These are phyloP conservation scores for Pycnococcus provasolii DNA, from an alignment of 139 green algal genomes.

Conservation along the genomic window DNA sequence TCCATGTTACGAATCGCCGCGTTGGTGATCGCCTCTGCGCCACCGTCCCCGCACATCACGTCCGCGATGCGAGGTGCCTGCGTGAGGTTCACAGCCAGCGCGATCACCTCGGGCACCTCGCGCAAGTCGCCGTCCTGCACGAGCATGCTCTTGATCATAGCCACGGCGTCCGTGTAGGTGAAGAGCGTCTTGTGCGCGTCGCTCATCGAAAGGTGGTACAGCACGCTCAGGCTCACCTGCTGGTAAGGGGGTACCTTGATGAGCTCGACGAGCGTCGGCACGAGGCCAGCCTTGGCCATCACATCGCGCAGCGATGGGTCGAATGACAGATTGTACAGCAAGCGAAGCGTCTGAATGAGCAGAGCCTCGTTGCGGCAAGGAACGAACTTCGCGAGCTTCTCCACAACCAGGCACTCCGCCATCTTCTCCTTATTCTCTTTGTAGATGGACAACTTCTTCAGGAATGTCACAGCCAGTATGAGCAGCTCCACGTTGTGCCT, in stretches of 20 bases:
- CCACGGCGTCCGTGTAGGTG: conserved; percentile 52
- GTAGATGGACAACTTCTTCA: conserved; percentile 66
- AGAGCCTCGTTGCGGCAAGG: conserved; percentile 49
- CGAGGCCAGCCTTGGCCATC: conserved; percentile 56
- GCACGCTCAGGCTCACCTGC: conserved; percentile 55
- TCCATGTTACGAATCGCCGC: conserved; percentile 42
- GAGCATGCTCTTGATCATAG: conserved; percentile 36
- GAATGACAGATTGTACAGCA: conserved; percentile 82
- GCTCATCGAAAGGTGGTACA: conserved; percentile 74
- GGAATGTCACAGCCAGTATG: conserved; percentile 62
- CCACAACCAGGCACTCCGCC: conserved; percentile 38
- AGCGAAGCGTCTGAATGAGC: conserved; percentile 54
- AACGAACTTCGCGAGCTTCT: conserved; percentile 55
- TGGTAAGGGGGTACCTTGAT: conserved; percentile 41
- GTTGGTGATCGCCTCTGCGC: conserved; percentile 52
- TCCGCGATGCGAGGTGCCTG: conserved; percentile 57
- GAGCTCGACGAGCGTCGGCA: conserved; percentile 59
- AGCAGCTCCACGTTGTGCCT: conserved; percentile 67
- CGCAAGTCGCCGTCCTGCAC: conserved; percentile 46
- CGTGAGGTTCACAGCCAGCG: conserved; percentile 70
- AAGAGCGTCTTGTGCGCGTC: conserved; percentile 67
- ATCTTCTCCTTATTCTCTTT: conserved; percentile 59
- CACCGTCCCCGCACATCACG: conserved; percentile 51
- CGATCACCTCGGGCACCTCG: conserved; percentile 61
- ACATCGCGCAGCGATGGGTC: conserved; percentile 52